These are phyloP conservation scores for Artemisia tridentata DNA, from an alignment of 129 eudicot species.

Conservation along the genomic window DNA sequence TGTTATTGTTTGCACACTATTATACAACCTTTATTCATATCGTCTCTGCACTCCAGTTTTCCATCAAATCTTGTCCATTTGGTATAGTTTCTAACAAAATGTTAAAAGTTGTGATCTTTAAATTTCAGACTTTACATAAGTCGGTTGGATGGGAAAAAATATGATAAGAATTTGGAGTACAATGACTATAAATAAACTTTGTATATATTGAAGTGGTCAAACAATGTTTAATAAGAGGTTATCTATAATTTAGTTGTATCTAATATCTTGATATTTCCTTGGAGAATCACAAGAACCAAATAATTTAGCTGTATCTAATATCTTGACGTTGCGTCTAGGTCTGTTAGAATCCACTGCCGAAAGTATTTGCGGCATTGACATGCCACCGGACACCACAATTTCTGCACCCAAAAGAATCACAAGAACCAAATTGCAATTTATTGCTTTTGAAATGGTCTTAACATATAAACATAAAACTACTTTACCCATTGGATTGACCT, in stretches of 20 bases:
- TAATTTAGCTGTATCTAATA: no score
- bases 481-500: no score
- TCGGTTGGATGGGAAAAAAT: background rate
- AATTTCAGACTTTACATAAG: background rate
- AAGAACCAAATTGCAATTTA: background rate
- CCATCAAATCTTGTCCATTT: background rate
- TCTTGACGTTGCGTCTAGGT: conserved; percentile 42
- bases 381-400: conserved; percentile 95
- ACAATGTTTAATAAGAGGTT: background rate
- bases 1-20: background rate
- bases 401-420: conserved; percentile 50
- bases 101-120: background rate
- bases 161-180: background rate
- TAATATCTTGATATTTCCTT: conserved; percentile 33
- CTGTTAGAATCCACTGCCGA: conserved; percentile 69
- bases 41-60: background rate
- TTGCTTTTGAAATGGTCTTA: background rate
- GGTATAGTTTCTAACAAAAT: background rate
- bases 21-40: conserved; percentile 1
- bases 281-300: no score
- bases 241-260: background rate
- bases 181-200: conserved; percentile 1
- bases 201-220: conserved; percentile 1
- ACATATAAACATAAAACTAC: no score
- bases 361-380: conserved; percentile 94